phyloP scores from a whole-genome alignment of 106 monocot genomes.

The Vanilla planifolia region DNA sequence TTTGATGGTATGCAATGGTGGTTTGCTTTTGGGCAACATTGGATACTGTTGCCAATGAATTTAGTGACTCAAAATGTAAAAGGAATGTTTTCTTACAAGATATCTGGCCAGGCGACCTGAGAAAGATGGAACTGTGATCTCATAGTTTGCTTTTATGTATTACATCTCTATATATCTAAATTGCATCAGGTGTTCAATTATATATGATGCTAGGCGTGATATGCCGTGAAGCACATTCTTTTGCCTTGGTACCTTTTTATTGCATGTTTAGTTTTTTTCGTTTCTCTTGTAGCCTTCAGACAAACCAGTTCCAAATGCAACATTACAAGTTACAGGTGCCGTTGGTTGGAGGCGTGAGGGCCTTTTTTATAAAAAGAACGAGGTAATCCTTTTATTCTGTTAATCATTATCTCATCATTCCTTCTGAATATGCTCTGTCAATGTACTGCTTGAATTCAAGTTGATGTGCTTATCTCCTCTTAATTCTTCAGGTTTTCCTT shows the following conservation, averaged over 20 bases:
- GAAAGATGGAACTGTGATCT: neutral
- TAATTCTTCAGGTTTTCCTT: slow-evolving; percentile 73
- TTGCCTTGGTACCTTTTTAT: neutral
- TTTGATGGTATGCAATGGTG: no score
- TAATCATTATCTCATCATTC: neutral
- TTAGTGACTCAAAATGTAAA: neutral
- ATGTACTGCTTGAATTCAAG: neutral
- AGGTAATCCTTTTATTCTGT: slow-evolving; percentile 38
- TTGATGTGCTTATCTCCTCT: neutral
- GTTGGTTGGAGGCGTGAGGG: slow-evolving; percentile 99
- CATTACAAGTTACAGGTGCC: slow-evolving; percentile 99
- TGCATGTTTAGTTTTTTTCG: slow-evolving; percentile 10
- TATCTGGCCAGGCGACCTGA: neutral
- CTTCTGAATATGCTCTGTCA: neutral
- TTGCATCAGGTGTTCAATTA: neutral
- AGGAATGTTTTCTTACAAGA: neutral
- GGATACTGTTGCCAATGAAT: neutral
- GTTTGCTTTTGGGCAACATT: no score
- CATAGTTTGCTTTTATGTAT: neutral
- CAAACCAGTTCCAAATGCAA: slow-evolving; percentile 94
- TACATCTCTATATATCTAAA: slow-evolving; percentile 1
- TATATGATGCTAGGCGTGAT: neutral
- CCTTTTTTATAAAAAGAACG: slow-evolving; percentile 95
- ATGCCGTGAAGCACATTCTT: neutral
- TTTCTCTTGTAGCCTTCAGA: slow-evolving; percentile 53